Evolutionary conservation across 2,329 filamentous ascomycete genomes (phyloP).

Genomic region (Paramyrothecium roridum): DNA sequence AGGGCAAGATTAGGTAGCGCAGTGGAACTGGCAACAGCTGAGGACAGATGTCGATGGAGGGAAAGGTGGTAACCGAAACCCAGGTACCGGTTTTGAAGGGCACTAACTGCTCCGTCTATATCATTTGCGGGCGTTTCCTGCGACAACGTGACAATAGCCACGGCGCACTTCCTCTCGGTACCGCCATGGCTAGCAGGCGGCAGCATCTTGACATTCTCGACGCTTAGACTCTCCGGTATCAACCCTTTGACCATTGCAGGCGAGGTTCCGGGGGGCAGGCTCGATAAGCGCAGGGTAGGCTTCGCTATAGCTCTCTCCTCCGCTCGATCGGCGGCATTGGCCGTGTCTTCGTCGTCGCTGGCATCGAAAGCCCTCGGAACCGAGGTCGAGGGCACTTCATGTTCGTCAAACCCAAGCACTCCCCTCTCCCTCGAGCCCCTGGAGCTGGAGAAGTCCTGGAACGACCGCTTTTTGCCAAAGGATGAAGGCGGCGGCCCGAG

Average conservation of each 20-base stretch:
- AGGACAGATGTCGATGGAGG: constrained; percentile 79
- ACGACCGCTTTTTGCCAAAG: constrained; percentile 53
- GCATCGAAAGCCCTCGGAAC: constrained; percentile 70
- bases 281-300: constrained; percentile 60
- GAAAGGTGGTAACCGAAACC: constrained; percentile 81
- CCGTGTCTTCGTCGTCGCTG: constrained; percentile 55
- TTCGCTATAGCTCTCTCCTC: constrained; percentile 60
- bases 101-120: constrained; percentile 76
- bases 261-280: constrained; percentile 58
- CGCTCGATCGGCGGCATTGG: constrained; percentile 36
- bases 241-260: constrained; percentile 58
- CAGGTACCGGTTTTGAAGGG: constrained; percentile 78
- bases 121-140: constrained; percentile 79
- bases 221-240: constrained; percentile 55
- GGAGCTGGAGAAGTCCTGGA: constrained; percentile 35
- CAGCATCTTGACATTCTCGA: constrained; percentile 73
- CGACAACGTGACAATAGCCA: constrained; percentile 78
- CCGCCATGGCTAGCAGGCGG: constrained; percentile 47
- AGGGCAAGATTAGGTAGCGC: constrained; percentile 24
- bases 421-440: constrained; percentile 15
- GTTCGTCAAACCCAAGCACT: constrained; percentile 34
- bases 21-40: constrained; percentile 52
- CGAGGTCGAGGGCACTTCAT: constrained; percentile 46
- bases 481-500: constrained; percentile 50
- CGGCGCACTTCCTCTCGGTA: constrained; percentile 66